Base-by-base conservation (phyloP, 1,139 yeast genomes). In the Martiniozyma asiatica region DNA sequence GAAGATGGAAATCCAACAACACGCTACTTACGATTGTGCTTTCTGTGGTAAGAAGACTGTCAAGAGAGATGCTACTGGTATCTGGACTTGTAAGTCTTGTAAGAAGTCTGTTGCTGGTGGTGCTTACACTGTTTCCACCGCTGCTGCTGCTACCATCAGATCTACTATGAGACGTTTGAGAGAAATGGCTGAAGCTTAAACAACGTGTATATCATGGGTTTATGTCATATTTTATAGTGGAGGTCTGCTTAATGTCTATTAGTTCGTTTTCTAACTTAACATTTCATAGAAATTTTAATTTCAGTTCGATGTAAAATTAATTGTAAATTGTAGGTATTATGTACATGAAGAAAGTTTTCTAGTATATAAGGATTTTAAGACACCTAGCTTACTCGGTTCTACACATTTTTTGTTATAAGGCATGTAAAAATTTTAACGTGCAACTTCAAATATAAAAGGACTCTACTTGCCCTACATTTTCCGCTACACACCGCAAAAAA, bases 91-190 rank as follows among this genome's bases (percentile, higher is more conserved):
- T 74, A 70, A 73, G 66, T 70, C 94, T 50, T 89, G 98, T 72
- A 70, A 68, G 59, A 89, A 84, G 79, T 80, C 94, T 53, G 84
- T 89, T 61, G 98, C 99, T 56, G 99, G 99, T 65, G 99, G 98
- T 77, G 99, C 99, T 68, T 92, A 92, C 89, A 76, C 96, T 58
- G 89, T 89, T 50, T 79, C 94, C 60, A 87, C 97, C 56, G 92
- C 97, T 61, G 97, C 98, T 63, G 99, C 98, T 61, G 94, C 96
- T 67, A 92, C 98, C 56, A 97, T 87, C 66, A 87, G 99, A 80
- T 87, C 98, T 50, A 89, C 98, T 67, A 89, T 92, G 73, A 89
- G 98, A 77, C 94, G 99, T 80, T 82, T 92, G 72, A 85, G 99
- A 79, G 99, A 92, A 63, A 67, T 92, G 75, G 96, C 94, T 70